A percentile compares a stretch with the other conserved stretches of the same genome.
Conservation (phyloP, 768 basidiomycete species). For the Lactarius sp. region DNA sequence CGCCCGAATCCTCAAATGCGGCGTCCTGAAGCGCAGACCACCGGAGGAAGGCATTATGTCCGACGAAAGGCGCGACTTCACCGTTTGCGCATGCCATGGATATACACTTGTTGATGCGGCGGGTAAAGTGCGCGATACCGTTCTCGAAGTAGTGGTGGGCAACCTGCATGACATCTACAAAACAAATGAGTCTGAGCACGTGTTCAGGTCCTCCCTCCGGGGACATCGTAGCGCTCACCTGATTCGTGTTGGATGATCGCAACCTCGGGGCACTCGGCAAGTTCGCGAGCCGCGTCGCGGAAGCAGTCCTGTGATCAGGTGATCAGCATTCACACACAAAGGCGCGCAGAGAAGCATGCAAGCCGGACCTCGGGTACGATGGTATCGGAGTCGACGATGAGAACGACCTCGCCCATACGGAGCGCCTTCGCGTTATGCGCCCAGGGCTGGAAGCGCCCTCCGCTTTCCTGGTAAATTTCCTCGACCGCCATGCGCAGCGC, state of each 20-base stretch:
- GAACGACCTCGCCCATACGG: no score
- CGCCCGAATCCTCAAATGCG: constrained; percentile 61
- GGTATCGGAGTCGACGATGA: no score
- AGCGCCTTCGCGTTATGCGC: no score
- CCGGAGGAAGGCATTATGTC: constrained; percentile 84
- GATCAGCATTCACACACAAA: neutral
- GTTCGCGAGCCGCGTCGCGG: constrained; percentile 82
- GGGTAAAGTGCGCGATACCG: constrained; percentile 33
- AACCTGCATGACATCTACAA: constrained; percentile 80
- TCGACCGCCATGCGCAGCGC: no score
- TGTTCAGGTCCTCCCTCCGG: neutral
- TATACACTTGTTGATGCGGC: constrained; percentile 42
- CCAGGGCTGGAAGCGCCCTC: no score
- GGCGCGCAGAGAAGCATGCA: no score
- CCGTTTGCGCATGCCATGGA: constrained; percentile 78
- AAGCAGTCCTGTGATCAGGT: constrained; percentile 63
- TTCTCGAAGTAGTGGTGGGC: constrained; percentile 89
- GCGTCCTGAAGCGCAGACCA: constrained; percentile 90
- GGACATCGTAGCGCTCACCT: constrained; percentile 36
- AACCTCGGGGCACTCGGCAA: constrained; percentile 74
- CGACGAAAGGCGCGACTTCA: constrained; percentile 79
- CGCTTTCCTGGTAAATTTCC: no score
- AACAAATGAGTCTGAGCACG: neutral
- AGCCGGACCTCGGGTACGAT: no score
- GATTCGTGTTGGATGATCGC: constrained; percentile 90